Base-by-base conservation (phyloP, 805 yeast species). In the Cyberlindnera euphorbiiphila region DNA sequence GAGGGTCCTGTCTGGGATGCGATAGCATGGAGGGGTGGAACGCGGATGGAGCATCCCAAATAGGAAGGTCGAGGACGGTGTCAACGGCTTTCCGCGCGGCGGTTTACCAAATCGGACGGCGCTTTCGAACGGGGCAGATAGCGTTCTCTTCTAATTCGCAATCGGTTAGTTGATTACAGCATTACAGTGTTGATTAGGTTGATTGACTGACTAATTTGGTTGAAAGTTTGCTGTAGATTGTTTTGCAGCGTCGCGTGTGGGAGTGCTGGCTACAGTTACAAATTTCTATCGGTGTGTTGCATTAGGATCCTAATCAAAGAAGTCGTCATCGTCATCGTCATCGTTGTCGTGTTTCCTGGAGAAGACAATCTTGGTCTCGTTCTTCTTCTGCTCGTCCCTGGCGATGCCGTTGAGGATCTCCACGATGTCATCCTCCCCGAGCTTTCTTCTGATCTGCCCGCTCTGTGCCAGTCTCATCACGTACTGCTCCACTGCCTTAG, bases 401-500 rank as follows among this genome's bases (percentile, higher is more conserved):
- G 95, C 81, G 23, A 91, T 69, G 42, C 89, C 88, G 57, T 87
- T 88, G 47, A 91, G 68, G 34, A 93, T 76, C 48, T 78, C 81
- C 21, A 88, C 95, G 36, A 91, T 73, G 46, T 88, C 96, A 23
- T 74, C 70, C 57, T 93, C 98, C 8, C 72, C 68, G n/a, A 91
- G 67, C 57, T 86, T 85, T 43, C 78, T 71, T 37, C 75, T 67
- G 24, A 91, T 64, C 42, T 83, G 86, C 2, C 97, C 97, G 47
- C 83, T 71, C 43, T 78, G 76, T 8, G 80, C 84, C 58, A 91
- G 63, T 50, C 79, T 76, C 19, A 83, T 63, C 30, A 91, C 64
- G 51, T 91, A 78, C 45, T 81, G 78, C 53, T 91, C 97, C 11
- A 88, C 97, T 3, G 88, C 85, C 35, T 74, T 72, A 1, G 95